Conservation (phyloP, 164 flowering plant genomes). For the Magnolia kwangsiensis region DNA sequence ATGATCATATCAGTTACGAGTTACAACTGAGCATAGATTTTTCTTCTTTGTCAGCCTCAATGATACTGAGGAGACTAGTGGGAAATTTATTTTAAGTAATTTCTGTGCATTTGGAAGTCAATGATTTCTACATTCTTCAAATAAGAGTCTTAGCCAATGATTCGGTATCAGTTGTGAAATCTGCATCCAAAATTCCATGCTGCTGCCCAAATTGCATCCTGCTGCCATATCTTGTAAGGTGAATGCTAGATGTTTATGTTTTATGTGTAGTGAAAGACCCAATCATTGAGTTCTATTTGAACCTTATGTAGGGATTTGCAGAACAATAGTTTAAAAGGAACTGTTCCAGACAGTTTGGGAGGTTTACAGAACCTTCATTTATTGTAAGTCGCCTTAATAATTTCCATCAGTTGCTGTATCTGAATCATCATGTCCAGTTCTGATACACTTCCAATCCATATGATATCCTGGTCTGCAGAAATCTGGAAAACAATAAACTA, state of each 20-base stretch:
- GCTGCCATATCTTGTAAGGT: neutral
- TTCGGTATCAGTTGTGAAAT: neutral
- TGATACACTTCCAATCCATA: neutral
- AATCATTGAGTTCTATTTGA: neutral
- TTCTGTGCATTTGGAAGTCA: too few species aligned
- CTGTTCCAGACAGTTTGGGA: constrained; percentile 74
- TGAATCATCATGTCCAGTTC: neutral
- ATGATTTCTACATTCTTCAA: too few species aligned
- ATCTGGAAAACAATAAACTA: constrained; percentile 73
- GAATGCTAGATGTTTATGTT: neutral
- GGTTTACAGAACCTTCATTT: constrained; percentile 57
- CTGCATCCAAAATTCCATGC: neutral
- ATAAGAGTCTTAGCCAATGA: too few species aligned
- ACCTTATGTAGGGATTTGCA: constrained; percentile 64
- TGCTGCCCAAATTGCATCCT: neutral
- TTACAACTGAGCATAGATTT: neutral
- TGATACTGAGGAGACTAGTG: neutral
- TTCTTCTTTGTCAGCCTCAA: neutral
- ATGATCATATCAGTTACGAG: neutral
- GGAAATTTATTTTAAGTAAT: too few species aligned
- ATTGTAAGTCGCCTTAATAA: constrained; percentile 44
- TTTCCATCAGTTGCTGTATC: neutral
- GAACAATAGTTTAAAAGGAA: constrained; percentile 64
- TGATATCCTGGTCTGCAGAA: constrained; percentile 37
- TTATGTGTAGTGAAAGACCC: neutral